Conservation (phyloP, 352 stramenopile genomes). For the Pythium brachiatum region DNA sequence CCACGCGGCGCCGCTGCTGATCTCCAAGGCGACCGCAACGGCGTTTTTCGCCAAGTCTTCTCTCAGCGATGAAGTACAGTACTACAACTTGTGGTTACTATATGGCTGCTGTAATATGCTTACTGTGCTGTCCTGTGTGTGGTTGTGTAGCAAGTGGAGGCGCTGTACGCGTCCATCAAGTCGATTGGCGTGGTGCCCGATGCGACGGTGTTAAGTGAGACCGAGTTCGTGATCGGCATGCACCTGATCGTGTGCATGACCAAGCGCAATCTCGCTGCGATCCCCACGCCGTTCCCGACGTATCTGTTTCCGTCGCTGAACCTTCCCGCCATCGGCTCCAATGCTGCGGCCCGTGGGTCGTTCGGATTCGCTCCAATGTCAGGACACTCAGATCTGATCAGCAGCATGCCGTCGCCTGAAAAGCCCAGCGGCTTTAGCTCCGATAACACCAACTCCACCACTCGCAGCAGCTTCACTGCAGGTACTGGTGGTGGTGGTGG, state of each 20-base stretch:
- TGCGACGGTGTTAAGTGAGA: slow-evolving; percentile 34
- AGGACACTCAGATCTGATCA: slow-evolving; percentile 25
- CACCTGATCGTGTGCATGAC: slow-evolving; percentile 81
- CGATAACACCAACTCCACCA: not conserved
- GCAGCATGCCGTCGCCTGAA: slow-evolving; percentile 38
- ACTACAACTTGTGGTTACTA: not conserved
- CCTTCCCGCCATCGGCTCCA: slow-evolving; percentile 22
- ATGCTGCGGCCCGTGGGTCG: not conserved
- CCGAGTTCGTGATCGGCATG: slow-evolving; percentile 70
- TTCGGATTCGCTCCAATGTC: slow-evolving; percentile 1
- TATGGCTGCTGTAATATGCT: too few relatives aligned
- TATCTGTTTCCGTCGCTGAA: slow-evolving; percentile 66
- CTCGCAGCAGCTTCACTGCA: slow-evolving; percentile 3
- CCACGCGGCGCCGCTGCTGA: slow-evolving; percentile 13
- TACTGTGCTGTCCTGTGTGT: not conserved
- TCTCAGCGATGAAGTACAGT: slow-evolving; percentile 12
- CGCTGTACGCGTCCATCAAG: slow-evolving; percentile 53
- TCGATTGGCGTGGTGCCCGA: slow-evolving; percentile 35
- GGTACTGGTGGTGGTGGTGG: not conserved
- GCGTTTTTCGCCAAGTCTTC: slow-evolving; percentile 59
- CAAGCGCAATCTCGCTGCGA: slow-evolving; percentile 50
- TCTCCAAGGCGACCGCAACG: slow-evolving; percentile 32
- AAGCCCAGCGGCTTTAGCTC: slow-evolving; percentile 14
- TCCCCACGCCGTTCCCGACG: slow-evolving; percentile 47
- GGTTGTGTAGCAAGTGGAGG: slow-evolving; percentile 34